phyloP scores from a whole-genome alignment of 164 flowering plant species.

The Paratinospora sagittata region DNA sequence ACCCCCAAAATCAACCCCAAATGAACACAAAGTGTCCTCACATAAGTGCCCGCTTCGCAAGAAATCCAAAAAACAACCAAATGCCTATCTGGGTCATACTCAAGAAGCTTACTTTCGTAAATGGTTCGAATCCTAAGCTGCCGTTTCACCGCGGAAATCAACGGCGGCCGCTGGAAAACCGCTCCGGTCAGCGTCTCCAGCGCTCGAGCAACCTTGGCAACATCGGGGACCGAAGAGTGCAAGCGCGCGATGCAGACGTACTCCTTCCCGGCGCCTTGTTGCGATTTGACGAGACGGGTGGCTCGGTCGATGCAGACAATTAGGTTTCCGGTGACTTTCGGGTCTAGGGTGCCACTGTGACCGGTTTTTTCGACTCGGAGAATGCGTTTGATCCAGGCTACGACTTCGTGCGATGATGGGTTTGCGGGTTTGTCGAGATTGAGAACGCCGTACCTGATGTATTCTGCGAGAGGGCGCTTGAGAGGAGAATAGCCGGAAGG shows the following conservation, averaged over 20 bases:
- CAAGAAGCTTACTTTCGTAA: conserved; percentile 71
- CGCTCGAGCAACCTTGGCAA: conserved; percentile 54
- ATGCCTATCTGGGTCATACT: conserved; percentile 57
- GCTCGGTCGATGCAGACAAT: conserved; percentile 77
- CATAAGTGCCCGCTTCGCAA: conserved; percentile 81
- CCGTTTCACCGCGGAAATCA: conserved; percentile 69
- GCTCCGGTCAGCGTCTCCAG: conserved; percentile 69
- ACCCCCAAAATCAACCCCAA: conserved; percentile 71
- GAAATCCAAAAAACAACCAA: conserved; percentile 81
- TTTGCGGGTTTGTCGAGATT: conserved; percentile 81
- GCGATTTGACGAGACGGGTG: conserved; percentile 70
- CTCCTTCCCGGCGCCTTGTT: conserved; percentile 83
- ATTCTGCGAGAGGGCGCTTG: conserved; percentile 60
- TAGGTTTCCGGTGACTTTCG: conserved; percentile 71
- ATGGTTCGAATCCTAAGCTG: conserved; percentile 71
- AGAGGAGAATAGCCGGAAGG: conserved; percentile 64
- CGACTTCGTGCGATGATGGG: conserved; percentile 78
- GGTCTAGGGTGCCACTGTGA: conserved; percentile 75
- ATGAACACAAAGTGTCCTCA: conserved; percentile 72
- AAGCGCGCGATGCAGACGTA: conserved; percentile 70
- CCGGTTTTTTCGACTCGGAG: conserved; percentile 66
- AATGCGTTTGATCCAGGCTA: conserved; percentile 75
- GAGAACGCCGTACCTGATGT: conserved; percentile 59
- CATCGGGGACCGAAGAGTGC: conserved; percentile 56
- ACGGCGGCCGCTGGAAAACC: conserved; percentile 63